Evolutionary conservation across 2,329 filamentous ascomycete genomes (phyloP).

Genomic region (Botrytis tulipae): DNA sequence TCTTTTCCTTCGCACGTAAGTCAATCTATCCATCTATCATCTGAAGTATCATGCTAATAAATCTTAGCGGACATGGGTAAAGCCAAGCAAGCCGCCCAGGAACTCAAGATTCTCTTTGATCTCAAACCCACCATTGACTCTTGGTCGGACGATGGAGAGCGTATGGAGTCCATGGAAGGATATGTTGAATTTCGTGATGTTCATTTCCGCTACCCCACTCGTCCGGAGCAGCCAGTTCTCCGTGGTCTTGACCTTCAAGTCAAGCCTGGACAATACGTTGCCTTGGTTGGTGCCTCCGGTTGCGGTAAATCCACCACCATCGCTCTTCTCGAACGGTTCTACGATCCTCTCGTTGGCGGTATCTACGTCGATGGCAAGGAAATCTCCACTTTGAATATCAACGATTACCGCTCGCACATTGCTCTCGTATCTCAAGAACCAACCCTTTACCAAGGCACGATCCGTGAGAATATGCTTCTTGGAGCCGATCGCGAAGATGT

Average conservation of each 20-base stretch:
- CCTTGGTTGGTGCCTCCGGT: constrained; percentile 88
- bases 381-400: constrained; percentile 77
- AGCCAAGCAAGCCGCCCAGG: constrained; percentile 76
- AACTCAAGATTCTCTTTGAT: constrained; percentile 82
- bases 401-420: constrained; percentile 79
- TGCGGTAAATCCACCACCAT: constrained; percentile 96
- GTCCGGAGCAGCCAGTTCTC: constrained; percentile 88
- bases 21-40: constrained; percentile 7
- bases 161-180: constrained; percentile 65
- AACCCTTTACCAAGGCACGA: constrained; percentile 88
- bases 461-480: constrained; percentile 85
- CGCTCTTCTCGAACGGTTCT: constrained; percentile 88
- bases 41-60: constrained; percentile 23
- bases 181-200: constrained; percentile 87
- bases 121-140: constrained; percentile 77
- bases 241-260: constrained; percentile 75
- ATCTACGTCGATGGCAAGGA: constrained; percentile 82
- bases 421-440: constrained; percentile 93
- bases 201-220: constrained; percentile 90
- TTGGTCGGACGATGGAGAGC: constrained; percentile 69
- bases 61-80: constrained; percentile 76
- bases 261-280: constrained; percentile 77
- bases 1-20: constrained; percentile 76
- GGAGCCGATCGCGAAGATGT: constrained; percentile 67
- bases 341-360: constrained; percentile 78